Evolutionary conservation across 1,139 yeast species (phyloP).

Genomic region (Suhomyces chickasaworum): DNA sequence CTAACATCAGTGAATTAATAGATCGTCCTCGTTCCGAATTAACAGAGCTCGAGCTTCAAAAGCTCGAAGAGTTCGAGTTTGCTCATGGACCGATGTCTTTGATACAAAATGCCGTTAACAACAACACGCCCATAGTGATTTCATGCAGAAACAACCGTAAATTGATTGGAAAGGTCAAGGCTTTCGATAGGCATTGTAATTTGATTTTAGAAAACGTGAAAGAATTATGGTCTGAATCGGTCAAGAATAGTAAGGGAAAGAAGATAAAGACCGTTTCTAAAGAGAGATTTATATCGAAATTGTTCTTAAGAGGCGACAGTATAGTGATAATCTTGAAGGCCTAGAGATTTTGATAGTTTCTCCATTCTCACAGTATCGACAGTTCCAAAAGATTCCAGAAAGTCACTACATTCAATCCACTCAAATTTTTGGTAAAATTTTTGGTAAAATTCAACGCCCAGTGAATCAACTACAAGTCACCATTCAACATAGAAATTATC

Average conservation of each 20-base stretch:
- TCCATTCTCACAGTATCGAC: no score
- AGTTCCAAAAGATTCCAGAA: no score
- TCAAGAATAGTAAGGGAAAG: slow-evolving; percentile 66
- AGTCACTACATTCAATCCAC: background rate
- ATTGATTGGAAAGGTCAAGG: slow-evolving; percentile 84
- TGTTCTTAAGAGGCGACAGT: slow-evolving; percentile 94
- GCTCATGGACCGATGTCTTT: slow-evolving; percentile 89
- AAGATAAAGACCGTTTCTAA: slow-evolving; percentile 68
- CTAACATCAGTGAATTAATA: slow-evolving; percentile 54
- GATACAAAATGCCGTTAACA: slow-evolving; percentile 75
- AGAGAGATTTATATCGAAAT: slow-evolving; percentile 85
- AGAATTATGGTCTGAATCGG: slow-evolving; percentile 83
- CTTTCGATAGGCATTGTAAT: slow-evolving; percentile 95
- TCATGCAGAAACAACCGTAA: slow-evolving; percentile 93
- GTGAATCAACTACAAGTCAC: no score
- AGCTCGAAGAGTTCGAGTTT: slow-evolving; percentile 88
- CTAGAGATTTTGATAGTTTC: no score
- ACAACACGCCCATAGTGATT: slow-evolving; percentile 76
- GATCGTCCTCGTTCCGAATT: slow-evolving; percentile 80
- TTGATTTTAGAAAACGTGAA: slow-evolving; percentile 90
- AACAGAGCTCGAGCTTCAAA: slow-evolving; percentile 75
- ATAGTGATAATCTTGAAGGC: slow-evolving; percentile 79
- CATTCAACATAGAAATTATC: no score
- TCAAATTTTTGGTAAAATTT: no score
- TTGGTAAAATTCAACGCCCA: no score